Conservation (phyloP, 2,329 filamentous ascomycete species). For the Diplodia intermedia region DNA sequence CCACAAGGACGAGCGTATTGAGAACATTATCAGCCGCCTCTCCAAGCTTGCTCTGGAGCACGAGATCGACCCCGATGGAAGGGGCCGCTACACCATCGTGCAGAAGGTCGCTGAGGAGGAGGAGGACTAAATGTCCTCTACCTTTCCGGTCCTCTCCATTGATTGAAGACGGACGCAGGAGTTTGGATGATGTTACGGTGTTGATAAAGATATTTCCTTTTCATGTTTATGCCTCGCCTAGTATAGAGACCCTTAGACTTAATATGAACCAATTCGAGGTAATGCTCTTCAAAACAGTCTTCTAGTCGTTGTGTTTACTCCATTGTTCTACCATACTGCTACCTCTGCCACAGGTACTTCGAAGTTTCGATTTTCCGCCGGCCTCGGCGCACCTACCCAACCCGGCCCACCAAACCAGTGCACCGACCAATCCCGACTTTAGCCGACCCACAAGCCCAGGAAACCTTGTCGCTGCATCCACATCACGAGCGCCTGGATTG, state of each 20-base stretch:
- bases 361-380: not conserved
- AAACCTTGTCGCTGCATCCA: slow-evolving; percentile 3
- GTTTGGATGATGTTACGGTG: slow-evolving; percentile 30
- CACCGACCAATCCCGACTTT: slow-evolving; percentile 9
- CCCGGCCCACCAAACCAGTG: not conserved
- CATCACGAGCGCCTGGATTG: slow-evolving; percentile 24
- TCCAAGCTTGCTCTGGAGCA: slow-evolving; percentile 69
- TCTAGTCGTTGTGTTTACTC: slow-evolving; percentile 19
- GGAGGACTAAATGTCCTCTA: slow-evolving; percentile 50
- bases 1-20: slow-evolving; percentile 67
- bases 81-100: slow-evolving; percentile 54
- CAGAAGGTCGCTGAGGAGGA: slow-evolving; percentile 55
- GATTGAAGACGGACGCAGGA: slow-evolving; percentile 31
- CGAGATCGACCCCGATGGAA: slow-evolving; percentile 59
- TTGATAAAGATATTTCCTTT: slow-evolving; percentile 28
- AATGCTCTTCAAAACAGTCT: slow-evolving; percentile 24
- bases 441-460: slow-evolving; percentile 15
- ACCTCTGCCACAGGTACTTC: slow-evolving; percentile 20
- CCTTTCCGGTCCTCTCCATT: slow-evolving; percentile 26
- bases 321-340: slow-evolving; percentile 12
- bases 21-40: slow-evolving; percentile 70
- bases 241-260: slow-evolving; percentile 31
- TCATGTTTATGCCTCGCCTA: slow-evolving; percentile 27
- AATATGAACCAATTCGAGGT: slow-evolving; percentile 24
- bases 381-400: slow-evolving; percentile 15